Conservation (phyloP, 257 asterid species). For the Solanum ossicruentum region DNA sequence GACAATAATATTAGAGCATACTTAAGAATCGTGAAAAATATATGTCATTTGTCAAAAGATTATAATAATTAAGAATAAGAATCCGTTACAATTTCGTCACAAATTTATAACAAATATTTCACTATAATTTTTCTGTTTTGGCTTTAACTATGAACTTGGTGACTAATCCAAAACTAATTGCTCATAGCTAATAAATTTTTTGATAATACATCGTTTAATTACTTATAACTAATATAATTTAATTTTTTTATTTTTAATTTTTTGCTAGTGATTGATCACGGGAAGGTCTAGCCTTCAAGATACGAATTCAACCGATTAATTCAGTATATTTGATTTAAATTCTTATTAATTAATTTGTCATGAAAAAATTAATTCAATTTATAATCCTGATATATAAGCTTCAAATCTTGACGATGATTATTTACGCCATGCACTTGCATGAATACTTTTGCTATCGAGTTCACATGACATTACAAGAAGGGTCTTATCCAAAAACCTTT, state of each 20-base stretch:
- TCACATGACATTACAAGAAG: neutral
- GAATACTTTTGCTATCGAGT: neutral
- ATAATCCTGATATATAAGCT: no score
- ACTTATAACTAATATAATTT: neutral
- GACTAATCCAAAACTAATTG: neutral
- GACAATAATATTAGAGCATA: neutral
- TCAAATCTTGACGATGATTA: no score
- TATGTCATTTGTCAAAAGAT: neutral
- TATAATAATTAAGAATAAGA: neutral
- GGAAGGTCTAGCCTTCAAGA: neutral
- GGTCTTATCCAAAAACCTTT: neutral
- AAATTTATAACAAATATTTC: neutral
- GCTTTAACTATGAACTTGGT: neutral
- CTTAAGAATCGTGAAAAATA: neutral
- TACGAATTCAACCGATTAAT: neutral
- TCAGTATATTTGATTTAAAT: fast-evolving
- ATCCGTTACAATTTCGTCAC: neutral
- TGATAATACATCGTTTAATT: neutral
- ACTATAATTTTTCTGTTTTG: neutral
- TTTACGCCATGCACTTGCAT: neutral
- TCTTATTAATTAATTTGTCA: no score
- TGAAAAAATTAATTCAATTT: no score
- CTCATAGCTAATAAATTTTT: neutral
- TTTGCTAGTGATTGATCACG: neutral
- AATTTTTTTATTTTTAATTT: no score